Conservation (phyloP, 1,284 basidiomycete genomes). For the Bjerkandera adusta region DNA sequence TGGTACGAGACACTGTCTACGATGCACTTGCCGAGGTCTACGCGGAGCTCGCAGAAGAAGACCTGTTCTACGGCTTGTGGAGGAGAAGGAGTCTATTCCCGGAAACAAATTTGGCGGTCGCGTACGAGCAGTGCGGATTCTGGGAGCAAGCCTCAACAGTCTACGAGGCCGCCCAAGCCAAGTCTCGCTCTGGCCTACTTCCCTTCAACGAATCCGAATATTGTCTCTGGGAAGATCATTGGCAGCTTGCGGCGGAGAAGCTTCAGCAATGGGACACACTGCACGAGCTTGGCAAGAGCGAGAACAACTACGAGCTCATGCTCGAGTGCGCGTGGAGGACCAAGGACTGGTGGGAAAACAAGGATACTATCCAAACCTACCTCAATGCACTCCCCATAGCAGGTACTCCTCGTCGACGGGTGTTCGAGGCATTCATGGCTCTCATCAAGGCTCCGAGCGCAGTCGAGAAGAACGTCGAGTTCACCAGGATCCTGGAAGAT, state of each 20-base stretch:
- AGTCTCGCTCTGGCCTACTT: slow-evolving; percentile 79
- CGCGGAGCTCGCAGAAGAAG: slow-evolving; percentile 94
- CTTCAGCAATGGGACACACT: slow-evolving; percentile 98
- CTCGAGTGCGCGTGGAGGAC: slow-evolving; percentile 96
- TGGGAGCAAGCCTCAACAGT: slow-evolving; percentile 91
- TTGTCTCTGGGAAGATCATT: slow-evolving; percentile 99
- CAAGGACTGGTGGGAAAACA: slow-evolving; percentile 87
- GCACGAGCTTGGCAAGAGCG: slow-evolving; percentile 88
- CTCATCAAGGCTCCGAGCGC: slow-evolving; percentile 69
- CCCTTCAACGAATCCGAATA: slow-evolving; percentile 97
- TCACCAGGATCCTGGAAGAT: slow-evolving; percentile 88
- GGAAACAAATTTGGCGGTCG: slow-evolving; percentile 92
- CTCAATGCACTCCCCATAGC: slow-evolving; percentile 82
- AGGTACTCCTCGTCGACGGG: slow-evolving; percentile 88
- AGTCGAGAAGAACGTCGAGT: slow-evolving; percentile 75
- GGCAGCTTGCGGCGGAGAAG: slow-evolving; percentile 96
- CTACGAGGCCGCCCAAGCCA: slow-evolving; percentile 91
- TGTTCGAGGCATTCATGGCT: slow-evolving; percentile 95
- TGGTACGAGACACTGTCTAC: slow-evolving; percentile 81
- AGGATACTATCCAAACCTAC: slow-evolving; percentile 83
- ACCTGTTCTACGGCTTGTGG: slow-evolving; percentile 98
- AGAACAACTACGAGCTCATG: slow-evolving; percentile 90
- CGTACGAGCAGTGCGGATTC: slow-evolving; percentile 96
- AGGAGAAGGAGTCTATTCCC: slow-evolving; percentile 83
- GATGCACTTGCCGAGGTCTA: slow-evolving; percentile 96